Evolutionary conservation across 345 rosid species (phyloP).

Genomic region (Hibiscus syriacus): DNA sequence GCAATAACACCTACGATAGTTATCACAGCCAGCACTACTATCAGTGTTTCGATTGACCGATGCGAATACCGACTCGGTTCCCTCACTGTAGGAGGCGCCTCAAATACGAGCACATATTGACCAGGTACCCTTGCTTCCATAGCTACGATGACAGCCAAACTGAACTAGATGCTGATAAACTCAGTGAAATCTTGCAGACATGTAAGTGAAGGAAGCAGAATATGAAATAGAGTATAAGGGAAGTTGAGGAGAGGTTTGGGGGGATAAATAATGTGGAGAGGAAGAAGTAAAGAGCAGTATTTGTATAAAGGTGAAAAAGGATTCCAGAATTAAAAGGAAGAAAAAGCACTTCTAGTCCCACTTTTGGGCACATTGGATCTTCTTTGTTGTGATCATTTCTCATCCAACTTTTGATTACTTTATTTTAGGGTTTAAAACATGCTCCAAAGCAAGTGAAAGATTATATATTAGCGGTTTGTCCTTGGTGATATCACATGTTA

Average conservation of each 20-base stretch:
- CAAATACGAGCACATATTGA: slow-evolving; percentile 23
- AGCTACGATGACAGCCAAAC: slow-evolving; percentile 14
- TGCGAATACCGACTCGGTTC: slow-evolving; percentile 28
- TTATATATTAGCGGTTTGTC: slow-evolving; percentile 28
- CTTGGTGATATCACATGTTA: slow-evolving; percentile 25
- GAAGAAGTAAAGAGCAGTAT: not conserved
- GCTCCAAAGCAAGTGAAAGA: slow-evolving; percentile 2
- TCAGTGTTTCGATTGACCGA: slow-evolving; percentile 72
- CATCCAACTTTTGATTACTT: slow-evolving; percentile 2
- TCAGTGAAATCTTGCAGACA: not conserved
- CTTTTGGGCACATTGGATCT: slow-evolving; percentile 14
- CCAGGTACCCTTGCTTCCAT: slow-evolving; percentile 21
- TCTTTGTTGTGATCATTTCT: slow-evolving; percentile 1
- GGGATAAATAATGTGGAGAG: not conserved
- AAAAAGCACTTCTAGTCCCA: not conserved
- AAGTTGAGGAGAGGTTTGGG: not conserved
- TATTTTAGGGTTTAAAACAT: too few relatives aligned
- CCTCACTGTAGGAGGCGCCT: slow-evolving; percentile 21
- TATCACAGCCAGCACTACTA: slow-evolving; percentile 80
- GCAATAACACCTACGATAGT: slow-evolving; percentile 65
- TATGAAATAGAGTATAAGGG: too few relatives aligned
- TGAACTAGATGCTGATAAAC: slow-evolving; percentile 5
- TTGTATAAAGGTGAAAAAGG: too few relatives aligned
- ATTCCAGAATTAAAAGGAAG: too few relatives aligned
- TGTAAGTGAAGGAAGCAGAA: too few relatives aligned